A percentile compares a stretch with the other conserved stretches of the same genome.
Conservation (phyloP, 179 eudicot genomes). For the Camellia oleifera region DNA sequence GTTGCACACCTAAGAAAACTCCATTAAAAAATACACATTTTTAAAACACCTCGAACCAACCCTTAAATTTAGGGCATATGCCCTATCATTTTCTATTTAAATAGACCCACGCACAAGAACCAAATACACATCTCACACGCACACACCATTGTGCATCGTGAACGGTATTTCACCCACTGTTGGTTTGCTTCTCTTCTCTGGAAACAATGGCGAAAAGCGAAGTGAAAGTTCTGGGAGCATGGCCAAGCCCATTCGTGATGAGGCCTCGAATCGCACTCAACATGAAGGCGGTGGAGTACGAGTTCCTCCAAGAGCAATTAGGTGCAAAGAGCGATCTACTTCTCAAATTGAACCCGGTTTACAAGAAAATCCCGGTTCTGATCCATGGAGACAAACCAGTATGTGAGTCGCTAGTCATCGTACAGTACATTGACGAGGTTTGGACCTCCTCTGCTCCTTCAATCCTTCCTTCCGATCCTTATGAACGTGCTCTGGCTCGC, state of each 20-base stretch:
- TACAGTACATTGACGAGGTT: conserved; percentile 35
- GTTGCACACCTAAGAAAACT: too few species aligned
- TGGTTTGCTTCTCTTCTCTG: too few species aligned
- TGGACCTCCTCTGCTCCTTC: conserved; percentile 31
- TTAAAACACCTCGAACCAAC: too few species aligned
- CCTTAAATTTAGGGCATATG: too few species aligned
- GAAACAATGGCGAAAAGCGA: conserved; percentile 11
- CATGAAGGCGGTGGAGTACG: conserved; percentile 11
- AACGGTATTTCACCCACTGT: background rate
- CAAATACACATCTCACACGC: background rate
- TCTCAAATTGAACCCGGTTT: conserved; percentile 31
- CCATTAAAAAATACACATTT: too few species aligned
- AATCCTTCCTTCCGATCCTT: conserved; percentile 48
- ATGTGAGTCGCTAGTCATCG: conserved; percentile 30
- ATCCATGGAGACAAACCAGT: conserved; percentile 29
- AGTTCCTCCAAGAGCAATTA: conserved; percentile 20
- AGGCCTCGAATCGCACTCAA: conserved; percentile 15
- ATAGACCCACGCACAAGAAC: background rate
- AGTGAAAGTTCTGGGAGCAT: conserved; percentile 19
- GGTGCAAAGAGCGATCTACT: conserved; percentile 29
- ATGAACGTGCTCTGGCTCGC: conserved; percentile 34
- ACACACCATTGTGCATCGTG: background rate
- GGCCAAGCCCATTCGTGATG: conserved; percentile 23
- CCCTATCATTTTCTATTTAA: background rate
- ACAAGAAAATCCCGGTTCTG: conserved; percentile 38